These are phyloP conservation scores for Tricholoma terreum DNA, from an alignment of 768 basidiomycete genomes.

Conservation along the genomic window DNA sequence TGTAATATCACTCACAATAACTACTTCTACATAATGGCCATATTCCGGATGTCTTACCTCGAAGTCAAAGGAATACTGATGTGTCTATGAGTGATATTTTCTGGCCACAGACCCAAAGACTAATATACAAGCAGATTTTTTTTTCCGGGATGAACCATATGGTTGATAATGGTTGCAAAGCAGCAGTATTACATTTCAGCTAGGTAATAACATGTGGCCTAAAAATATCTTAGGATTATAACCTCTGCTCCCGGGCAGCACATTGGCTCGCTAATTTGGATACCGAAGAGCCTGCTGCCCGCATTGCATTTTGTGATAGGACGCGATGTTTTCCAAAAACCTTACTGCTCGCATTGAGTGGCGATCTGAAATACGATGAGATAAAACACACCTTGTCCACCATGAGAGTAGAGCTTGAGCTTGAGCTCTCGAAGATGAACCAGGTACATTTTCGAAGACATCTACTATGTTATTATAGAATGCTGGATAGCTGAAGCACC, in stretches of 20 bases:
- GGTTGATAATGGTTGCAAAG: too few relatives aligned
- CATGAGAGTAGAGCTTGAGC: neutral
- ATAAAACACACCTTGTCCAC: neutral
- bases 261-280: neutral
- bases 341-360: neutral
- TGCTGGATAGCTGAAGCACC: constrained; percentile 9
- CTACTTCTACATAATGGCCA: too few relatives aligned
- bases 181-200: too few relatives aligned
- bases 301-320: neutral
- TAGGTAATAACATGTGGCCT: too few relatives aligned
- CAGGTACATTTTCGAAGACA: constrained; percentile 12
- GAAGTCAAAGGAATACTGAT: too few relatives aligned
- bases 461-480: constrained; percentile 17
- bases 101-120: too few relatives aligned
- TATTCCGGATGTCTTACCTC: too few relatives aligned
- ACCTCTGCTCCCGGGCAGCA: neutral
- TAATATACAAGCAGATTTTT: too few relatives aligned
- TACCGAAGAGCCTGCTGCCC: neutral
- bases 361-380: neutral
- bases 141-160: too few relatives aligned
- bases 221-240: neutral
- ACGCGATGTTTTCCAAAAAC: neutral
- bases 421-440: neutral
- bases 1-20: too few relatives aligned
- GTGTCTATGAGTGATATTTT: too few relatives aligned